Conservation (phyloP, 208 protist species). For the Leishmania lainsoni region DNA sequence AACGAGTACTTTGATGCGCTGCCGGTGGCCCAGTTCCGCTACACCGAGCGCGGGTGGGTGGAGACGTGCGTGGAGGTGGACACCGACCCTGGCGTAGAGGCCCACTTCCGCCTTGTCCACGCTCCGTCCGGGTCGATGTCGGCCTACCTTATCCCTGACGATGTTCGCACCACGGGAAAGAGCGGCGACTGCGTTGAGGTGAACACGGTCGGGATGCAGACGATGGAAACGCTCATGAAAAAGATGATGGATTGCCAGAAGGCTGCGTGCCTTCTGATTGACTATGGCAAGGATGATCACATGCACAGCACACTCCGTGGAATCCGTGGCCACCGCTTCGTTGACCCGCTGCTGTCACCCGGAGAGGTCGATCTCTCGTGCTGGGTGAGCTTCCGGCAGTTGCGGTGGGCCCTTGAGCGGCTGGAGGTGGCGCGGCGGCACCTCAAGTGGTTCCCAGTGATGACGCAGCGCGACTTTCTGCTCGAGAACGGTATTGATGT, state of each 20-base stretch:
- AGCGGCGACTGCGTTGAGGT: slow-evolving; percentile 84
- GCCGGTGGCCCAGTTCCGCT: slow-evolving; percentile 92
- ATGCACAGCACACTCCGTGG: slow-evolving; percentile 91
- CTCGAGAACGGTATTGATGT: slow-evolving; percentile 88
- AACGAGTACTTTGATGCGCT: slow-evolving; percentile 94
- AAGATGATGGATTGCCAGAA: slow-evolving; percentile 86
- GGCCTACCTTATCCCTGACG: slow-evolving; percentile 88
- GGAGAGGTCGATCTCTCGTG: slow-evolving; percentile 92
- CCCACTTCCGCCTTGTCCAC: slow-evolving; percentile 90
- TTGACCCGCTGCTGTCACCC: slow-evolving; percentile 87
- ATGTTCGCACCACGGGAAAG: slow-evolving; percentile 69
- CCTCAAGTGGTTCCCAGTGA: slow-evolving; percentile 85
- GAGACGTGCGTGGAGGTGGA: slow-evolving; percentile 93
- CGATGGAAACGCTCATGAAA: slow-evolving; percentile 88
- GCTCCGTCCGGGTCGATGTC: slow-evolving; percentile 86
- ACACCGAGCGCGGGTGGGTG: slow-evolving; percentile 91
- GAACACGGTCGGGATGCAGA: slow-evolving; percentile 86
- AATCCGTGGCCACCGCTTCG: slow-evolving; percentile 90
- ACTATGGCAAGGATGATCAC: slow-evolving; percentile 93
- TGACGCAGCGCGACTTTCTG: slow-evolving; percentile 87
- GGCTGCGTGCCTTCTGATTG: slow-evolving; percentile 87
- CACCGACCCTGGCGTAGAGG: slow-evolving; percentile 74
- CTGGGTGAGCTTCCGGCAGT: slow-evolving; percentile 89
- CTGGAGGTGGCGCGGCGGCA: slow-evolving; percentile 79
- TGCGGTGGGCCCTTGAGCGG: slow-evolving; percentile 83